Conservation (phyloP, 306 rosid species). For the Cotoneaster glaucophyllus region DNA sequence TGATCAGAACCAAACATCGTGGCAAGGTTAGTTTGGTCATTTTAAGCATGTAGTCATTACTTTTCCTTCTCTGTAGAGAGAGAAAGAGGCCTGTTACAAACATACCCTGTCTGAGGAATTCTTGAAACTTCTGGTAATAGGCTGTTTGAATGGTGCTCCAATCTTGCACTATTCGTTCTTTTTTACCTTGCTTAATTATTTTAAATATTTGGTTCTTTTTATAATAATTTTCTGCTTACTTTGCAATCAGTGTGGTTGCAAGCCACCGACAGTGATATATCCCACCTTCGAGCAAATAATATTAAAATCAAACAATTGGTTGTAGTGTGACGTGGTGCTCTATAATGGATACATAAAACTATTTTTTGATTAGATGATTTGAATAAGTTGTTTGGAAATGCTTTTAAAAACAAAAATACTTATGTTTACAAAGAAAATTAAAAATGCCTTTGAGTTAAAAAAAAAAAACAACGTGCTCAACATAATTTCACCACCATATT, state of each 20-base stretch:
- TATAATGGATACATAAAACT: no score
- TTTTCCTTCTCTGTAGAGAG: background rate
- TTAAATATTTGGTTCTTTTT: background rate
- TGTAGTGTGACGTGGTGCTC: background rate
- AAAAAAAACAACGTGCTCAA: no score
- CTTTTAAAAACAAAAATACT: no score
- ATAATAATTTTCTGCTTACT: background rate
- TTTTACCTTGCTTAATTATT: background rate
- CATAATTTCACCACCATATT: no score
- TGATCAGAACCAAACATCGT: constrained; percentile 39
- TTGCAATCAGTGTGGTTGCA: background rate
- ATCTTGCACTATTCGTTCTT: background rate
- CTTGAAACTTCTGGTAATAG: background rate
- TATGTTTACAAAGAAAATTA: no score
- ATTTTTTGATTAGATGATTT: no score
- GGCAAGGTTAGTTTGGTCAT: constrained; percentile 34
- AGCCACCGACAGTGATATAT: background rate
- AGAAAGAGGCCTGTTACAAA: background rate
- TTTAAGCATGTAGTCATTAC: background rate
- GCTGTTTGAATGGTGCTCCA: background rate
- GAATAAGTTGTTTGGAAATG: no score
- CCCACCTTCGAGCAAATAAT: background rate
- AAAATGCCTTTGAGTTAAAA: no score
- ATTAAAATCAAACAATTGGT: background rate
- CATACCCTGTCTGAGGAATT: background rate